A percentile compares a stretch with the other conserved stretches of the same genome.
phyloP scores from a whole-genome alignment of 495 filamentous ascomycete genomes.

The Penicillium manginii region DNA sequence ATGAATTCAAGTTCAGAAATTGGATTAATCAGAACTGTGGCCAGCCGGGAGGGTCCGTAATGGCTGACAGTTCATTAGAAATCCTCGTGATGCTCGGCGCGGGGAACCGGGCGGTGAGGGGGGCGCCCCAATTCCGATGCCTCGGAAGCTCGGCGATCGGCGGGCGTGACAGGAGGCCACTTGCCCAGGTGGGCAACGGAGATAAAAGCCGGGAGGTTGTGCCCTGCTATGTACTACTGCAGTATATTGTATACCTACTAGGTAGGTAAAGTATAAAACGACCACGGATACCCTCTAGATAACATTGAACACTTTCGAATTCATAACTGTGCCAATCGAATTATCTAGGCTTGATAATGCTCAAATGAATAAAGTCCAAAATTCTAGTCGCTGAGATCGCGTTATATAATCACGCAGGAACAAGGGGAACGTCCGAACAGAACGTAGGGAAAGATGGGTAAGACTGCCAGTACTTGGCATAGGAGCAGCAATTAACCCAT shows the following conservation, averaged over 20 bases:
- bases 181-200: no score
- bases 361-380: neutral
- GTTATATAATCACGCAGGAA: neutral
- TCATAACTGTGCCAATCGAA: neutral
- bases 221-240: no score
- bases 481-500: constrained; percentile 31
- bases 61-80: constrained; percentile 36
- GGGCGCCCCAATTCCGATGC: constrained; percentile 6
- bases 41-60: constrained; percentile 14
- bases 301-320: no score
- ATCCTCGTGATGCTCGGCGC: constrained; percentile 33
- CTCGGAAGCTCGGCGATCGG: constrained; percentile 16
- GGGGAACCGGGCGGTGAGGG: constrained; percentile 32
- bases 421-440: neutral
- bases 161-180: constrained; percentile 11
- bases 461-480: neutral
- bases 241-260: neutral
- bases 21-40: constrained; percentile 19
- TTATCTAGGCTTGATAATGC: neutral
- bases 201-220: no score
- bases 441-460: neutral
- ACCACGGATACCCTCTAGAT: no score
- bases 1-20: neutral
- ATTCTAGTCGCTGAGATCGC: neutral
- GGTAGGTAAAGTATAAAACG: no score